These are phyloP conservation scores for Nicotiana benthamiana DNA, from an alignment of 257 asterid species.

Conservation along the genomic window DNA sequence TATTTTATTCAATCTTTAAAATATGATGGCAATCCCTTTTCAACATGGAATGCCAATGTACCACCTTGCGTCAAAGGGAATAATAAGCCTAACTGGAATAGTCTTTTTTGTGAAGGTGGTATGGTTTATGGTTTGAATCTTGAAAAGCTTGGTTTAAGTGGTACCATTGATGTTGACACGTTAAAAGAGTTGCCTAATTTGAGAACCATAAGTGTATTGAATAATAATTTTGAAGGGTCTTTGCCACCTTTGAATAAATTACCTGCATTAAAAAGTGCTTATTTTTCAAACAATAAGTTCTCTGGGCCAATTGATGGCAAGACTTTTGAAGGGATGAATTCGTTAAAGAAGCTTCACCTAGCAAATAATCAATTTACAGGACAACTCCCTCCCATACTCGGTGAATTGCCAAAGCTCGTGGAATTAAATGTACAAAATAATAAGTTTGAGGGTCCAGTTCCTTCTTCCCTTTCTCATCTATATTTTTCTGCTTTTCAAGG, in stretches of 20 bases:
- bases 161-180: conserved; percentile 46
- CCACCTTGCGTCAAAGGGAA: conserved; percentile 28
- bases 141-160: conserved; percentile 54
- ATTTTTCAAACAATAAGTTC: conserved; percentile 46
- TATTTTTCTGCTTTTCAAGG: conserved; percentile 43
- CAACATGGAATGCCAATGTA: conserved; percentile 24
- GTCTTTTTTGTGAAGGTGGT: conserved; percentile 43
- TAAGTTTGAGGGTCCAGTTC: conserved; percentile 58
- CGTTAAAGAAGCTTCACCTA: conserved; percentile 59
- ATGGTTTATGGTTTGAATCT: conserved; percentile 54
- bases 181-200: conserved; percentile 35
- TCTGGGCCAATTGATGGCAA: conserved; percentile 40
- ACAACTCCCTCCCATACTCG: conserved; percentile 41
- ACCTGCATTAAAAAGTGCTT: conserved; percentile 29
- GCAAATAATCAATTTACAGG: conserved; percentile 50
- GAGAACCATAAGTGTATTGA: conserved; percentile 51
- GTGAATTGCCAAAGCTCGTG: conserved; percentile 34
- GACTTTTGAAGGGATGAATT: conserved; percentile 45
- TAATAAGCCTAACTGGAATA: conserved; percentile 27
- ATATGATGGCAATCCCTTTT: conserved; percentile 14
- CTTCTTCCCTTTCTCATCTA: conserved; percentile 30
- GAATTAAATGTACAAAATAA: conserved; percentile 58
- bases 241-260: conserved; percentile 44
- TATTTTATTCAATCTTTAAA: conserved; percentile 32
- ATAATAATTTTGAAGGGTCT: conserved; percentile 48